A percentile compares a stretch with the other conserved stretches of the same genome.
Conservation (phyloP, 768 basidiomycete species). For the Clathrus columnatus region DNA sequence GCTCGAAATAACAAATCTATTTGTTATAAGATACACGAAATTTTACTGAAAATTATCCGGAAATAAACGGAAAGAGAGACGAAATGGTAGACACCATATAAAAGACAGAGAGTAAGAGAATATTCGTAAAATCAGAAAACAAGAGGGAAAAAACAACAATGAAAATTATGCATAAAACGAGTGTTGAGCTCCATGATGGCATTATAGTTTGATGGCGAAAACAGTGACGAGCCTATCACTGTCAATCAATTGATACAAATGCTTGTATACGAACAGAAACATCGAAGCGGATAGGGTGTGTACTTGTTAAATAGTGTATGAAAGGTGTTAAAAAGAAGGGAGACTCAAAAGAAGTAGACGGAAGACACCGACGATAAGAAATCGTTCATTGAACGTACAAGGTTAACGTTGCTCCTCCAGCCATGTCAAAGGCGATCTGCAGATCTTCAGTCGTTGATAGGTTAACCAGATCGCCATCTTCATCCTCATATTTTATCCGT, state of each 20-base stretch:
- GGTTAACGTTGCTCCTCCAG: conserved; percentile 43
- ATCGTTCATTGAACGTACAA: conserved; percentile 61
- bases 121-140: neutral
- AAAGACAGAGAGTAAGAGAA: neutral
- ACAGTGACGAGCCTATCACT: neutral
- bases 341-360: neutral
- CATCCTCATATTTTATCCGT: conserved; percentile 83
- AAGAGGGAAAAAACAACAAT: conserved; percentile 2
- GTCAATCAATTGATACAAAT: conserved; percentile 4
- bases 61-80: conserved; percentile 2
- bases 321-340: conserved; percentile 1
- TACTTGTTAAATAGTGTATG: neutral
- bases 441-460: conserved; percentile 89
- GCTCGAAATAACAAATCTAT: conserved; percentile 7
- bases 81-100: neutral
- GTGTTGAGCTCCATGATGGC: neutral
- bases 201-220: neutral
- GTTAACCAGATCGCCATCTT: conserved; percentile 85
- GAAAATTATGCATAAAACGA: conserved; percentile 1
- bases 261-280: conserved; percentile 1
- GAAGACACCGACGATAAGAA: neutral
- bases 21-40: conserved; percentile 8
- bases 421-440: conserved; percentile 78
- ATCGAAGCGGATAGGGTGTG: conserved; percentile 5
- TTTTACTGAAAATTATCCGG: conserved; percentile 8